Base-by-base conservation (phyloP, 2,329 filamentous ascomycete species). In the Penicillium capsulatum region DNA sequence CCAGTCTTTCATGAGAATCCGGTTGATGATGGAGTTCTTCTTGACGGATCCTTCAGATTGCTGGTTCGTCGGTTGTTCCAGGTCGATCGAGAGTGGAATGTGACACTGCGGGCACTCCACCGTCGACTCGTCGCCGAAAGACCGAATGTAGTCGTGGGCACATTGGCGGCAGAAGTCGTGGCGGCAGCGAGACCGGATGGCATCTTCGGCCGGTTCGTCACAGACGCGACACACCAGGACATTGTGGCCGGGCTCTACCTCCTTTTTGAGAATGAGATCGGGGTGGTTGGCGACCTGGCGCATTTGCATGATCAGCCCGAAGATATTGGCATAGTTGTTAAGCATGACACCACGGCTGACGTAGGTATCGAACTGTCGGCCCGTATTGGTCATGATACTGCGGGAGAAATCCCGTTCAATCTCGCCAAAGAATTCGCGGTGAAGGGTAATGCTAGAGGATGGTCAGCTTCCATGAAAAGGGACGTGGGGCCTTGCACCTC, bases 291-390 rank as follows among this genome's bases (percentile, higher is more conserved):
- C 89, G 17, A 96, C 87, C 69, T 98, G 92, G 39, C 92, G 84
- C 91, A 98, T 97, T 65, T 95, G 90, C 88, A 97, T 97, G 59
- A 98, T 96, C 39, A 98, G 76, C 59, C 90, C 91, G 57, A 98
- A 98, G 50, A 98, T 97, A 63, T 98, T 98, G 70, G 92, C 92
- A 54, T 97, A 97, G 61, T 96, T 95, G 73, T 97, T 89, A 45
- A 98, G 77, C 66, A 98, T 80, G 14, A 97, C 91, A 70, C 89
- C 90, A 48, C 89, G 86, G 13, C 88, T 84, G 26, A 97, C 92
- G 52, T 97, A 98, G 0, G 90, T 97, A 59, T 97, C 87, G 52
- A 97, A 98, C 55, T 89, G 83, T 45, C 92, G 84, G 42, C 83
- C 79, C 6, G 86, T 84, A 59, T 86, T 94, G 11, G 82, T 87